These are phyloP conservation scores for Stenocarpella maydis DNA, from an alignment of 2,329 filamentous ascomycete genomes.

Conservation along the genomic window DNA sequence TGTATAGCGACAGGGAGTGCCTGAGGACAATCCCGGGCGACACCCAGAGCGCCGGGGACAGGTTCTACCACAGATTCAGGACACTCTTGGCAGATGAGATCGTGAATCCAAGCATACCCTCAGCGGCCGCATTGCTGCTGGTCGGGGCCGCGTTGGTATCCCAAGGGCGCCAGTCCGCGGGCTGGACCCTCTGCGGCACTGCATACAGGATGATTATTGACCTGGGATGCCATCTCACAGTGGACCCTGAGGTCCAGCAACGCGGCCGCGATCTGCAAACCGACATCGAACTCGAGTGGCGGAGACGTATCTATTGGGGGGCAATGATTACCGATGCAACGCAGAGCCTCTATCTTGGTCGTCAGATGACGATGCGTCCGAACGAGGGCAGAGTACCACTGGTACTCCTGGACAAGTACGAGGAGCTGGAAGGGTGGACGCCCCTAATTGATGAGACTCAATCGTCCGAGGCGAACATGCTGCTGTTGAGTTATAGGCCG, in stretches of 20 bases:
- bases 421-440: conserved; percentile 3
- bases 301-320: neutral
- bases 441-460: neutral
- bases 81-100: neutral
- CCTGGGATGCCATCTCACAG: neutral
- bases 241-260: neutral
- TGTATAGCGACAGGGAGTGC: neutral
- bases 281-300: neutral
- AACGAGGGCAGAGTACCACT: neutral
- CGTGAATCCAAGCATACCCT: conserved; percentile 5
- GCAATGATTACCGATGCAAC: neutral
- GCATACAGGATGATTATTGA: conserved; percentile 3
- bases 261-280: neutral
- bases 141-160: neutral
- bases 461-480: neutral
- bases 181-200: neutral
- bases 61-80: neutral
- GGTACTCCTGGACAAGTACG: neutral
- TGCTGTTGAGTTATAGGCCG: neutral
- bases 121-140: neutral
- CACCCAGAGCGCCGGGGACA: conserved; percentile 10
- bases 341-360: neutral
- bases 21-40: neutral
- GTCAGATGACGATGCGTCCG: neutral
- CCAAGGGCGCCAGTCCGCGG: neutral